Percentiles rank a stretch among this genome's conserved stretches.
Evolutionary conservation across 75 land plant species (phyloP).

Genomic region (Selaginella tamariscina): DNA sequence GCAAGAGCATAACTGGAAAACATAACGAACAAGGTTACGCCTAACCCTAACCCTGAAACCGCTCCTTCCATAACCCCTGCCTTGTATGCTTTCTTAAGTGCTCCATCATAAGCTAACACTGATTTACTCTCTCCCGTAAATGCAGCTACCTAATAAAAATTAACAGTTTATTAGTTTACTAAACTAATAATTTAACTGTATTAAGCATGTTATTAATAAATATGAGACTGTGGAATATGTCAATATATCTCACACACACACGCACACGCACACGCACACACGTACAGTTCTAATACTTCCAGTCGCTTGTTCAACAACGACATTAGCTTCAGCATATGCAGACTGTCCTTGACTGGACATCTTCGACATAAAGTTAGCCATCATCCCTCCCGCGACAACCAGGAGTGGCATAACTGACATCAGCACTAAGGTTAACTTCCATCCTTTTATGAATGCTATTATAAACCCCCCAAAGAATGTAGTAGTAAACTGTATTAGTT

Average conservation of each 20-base stretch:
- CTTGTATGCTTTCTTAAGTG: conserved; percentile 5
- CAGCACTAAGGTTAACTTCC: background rate
- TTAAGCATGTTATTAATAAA: no score
- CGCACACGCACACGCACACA: no score
- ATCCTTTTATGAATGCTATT: conserved; percentile 5
- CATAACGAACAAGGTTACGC: background rate
- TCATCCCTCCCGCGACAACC: background rate
- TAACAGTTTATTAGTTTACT: no score
- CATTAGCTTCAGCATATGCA: conserved; percentile 58
- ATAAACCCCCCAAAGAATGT: conserved; percentile 4
- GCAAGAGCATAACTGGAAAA: conserved; percentile 5
- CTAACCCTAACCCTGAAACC: background rate
- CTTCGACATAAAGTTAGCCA: conserved; percentile 1
- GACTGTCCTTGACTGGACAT: conserved; percentile 48
- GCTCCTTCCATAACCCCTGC: background rate
- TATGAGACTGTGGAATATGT: no score
- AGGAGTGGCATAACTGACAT: background rate
- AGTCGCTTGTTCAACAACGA: conserved; percentile 53
- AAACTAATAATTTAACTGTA: no score
- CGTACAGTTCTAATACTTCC: conserved; percentile 59
- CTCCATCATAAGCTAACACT: background rate
- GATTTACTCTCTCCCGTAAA: background rate
- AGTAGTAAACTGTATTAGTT: background rate
- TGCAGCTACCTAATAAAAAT: conserved; percentile 4
- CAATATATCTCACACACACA: no score